Evolutionary conservation across 2,329 filamentous ascomycete genomes (phyloP).

Genomic region (Achaetomium macrosporum): DNA sequence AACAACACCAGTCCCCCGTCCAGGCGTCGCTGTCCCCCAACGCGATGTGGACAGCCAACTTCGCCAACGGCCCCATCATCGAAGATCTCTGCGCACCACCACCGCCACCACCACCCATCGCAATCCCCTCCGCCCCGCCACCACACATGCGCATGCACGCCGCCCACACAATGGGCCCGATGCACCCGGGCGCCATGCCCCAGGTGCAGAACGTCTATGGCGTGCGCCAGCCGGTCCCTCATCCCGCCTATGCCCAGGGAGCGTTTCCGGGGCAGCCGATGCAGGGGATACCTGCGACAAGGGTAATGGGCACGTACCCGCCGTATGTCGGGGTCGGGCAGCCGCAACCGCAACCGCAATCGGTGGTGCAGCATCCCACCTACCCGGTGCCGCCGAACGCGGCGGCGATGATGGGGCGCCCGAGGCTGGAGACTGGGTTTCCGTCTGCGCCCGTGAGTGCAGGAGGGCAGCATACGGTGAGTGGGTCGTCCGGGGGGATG

Average conservation of each 20-base stretch:
- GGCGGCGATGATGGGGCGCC: not conserved
- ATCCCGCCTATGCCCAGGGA: too few species aligned
- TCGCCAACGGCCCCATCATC: constrained; percentile 20
- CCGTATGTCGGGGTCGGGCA: constrained; percentile 1
- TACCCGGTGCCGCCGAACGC: not conserved
- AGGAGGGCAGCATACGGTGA: not conserved
- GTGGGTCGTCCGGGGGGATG: too few species aligned
- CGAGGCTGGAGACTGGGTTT: constrained; percentile 12
- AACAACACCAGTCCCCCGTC: constrained; percentile 10
- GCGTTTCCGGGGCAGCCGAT: not conserved
- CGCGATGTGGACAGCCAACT: constrained; percentile 11
- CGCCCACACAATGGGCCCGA: constrained; percentile 2
- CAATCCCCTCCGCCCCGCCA: constrained; percentile 2
- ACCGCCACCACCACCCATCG: constrained; percentile 10
- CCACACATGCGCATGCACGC: constrained; percentile 11
- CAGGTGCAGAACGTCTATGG: constrained; percentile 17
- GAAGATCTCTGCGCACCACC: constrained; percentile 18
- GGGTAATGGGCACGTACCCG: constrained; percentile 12
- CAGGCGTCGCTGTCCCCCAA: constrained; percentile 9
- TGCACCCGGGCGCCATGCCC: constrained; percentile 13
- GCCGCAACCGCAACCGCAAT: not conserved
- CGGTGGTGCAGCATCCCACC: not conserved
- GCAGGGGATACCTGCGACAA: not conserved
- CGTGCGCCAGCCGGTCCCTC: constrained; percentile 11
- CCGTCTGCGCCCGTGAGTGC: not conserved